These are phyloP conservation scores for Botrytis deweyae DNA, from an alignment of 2,329 filamentous ascomycete genomes.

Conservation along the genomic window DNA sequence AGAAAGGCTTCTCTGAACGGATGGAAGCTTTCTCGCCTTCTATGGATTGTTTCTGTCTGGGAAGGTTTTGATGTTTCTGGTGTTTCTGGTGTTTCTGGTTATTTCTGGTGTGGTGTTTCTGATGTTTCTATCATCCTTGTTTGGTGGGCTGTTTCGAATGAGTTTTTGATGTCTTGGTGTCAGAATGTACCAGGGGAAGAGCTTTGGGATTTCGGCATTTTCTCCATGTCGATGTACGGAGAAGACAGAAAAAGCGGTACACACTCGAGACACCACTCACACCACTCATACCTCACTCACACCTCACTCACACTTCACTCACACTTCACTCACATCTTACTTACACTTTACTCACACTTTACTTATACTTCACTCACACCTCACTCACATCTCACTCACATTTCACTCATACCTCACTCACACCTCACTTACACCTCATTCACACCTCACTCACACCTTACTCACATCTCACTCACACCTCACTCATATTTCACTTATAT, in stretches of 20 bases:
- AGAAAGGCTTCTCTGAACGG: not conserved
- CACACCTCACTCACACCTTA: too few species aligned
- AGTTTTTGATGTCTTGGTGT: not conserved
- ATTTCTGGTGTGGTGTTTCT: not conserved
- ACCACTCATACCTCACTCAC: too few species aligned
- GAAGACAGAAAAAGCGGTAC: not conserved
- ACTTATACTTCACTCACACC: too few species aligned
- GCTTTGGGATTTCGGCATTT: not conserved
- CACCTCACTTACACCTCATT: too few species aligned
- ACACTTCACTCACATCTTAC: too few species aligned
- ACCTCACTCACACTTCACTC: too few species aligned
- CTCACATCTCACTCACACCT: too few species aligned
- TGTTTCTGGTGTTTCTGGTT: not conserved
- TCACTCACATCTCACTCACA: too few species aligned
- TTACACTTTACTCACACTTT: too few species aligned
- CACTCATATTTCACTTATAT: too few species aligned
- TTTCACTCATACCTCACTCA: too few species aligned
- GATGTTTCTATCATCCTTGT: constrained; percentile 5
- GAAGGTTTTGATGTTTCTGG: not conserved
- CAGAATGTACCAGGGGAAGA: constrained; percentile 3
- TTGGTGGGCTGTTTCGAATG: not conserved
- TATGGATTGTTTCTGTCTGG: not conserved
- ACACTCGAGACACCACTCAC: too few species aligned
- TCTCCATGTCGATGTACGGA: not conserved
- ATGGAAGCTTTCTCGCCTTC: not conserved